phyloP scores from a whole-genome alignment of 148 eudicot genomes.

The Persicaria maculosa region DNA sequence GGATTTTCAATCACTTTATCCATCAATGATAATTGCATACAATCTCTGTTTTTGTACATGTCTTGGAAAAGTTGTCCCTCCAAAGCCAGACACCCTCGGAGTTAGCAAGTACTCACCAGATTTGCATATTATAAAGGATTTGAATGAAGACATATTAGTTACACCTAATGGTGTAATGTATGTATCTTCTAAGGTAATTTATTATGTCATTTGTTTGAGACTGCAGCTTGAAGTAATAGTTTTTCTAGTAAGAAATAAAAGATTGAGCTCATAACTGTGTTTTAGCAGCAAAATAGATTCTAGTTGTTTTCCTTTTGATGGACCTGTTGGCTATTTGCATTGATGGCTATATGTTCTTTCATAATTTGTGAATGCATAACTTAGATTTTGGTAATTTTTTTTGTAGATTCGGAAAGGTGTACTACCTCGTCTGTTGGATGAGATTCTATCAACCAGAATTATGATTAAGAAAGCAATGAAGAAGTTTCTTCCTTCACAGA shows the following conservation, averaged over 20 bases:
- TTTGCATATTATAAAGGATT: constrained; percentile 36
- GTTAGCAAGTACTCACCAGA: constrained; percentile 74
- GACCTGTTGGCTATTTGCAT: neutral
- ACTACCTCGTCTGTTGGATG: constrained; percentile 80
- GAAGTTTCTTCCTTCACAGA: constrained; percentile 59
- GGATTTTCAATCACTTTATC: constrained; percentile 99
- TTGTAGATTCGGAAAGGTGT: constrained; percentile 73
- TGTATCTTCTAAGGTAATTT: constrained; percentile 60
- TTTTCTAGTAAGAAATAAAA: neutral
- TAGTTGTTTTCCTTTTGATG: neutral
- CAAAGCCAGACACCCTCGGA: constrained; percentile 69
- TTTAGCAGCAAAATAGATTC: neutral
- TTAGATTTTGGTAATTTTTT: neutral
- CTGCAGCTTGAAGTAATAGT: neutral
- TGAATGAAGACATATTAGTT: constrained; percentile 50
- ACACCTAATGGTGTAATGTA: constrained; percentile 97
- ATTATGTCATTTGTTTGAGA: neutral
- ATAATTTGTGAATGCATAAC: neutral
- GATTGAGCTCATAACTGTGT: neutral
- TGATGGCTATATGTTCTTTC: neutral
- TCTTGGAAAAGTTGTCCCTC: constrained; percentile 70
- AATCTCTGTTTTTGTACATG: constrained; percentile 96
- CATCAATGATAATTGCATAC: constrained; percentile 97
- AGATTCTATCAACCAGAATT: constrained; percentile 87
- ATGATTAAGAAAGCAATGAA: constrained; percentile 97